Evolutionary conservation across 805 yeast genomes (phyloP).

Genomic region (Diddensiella santjacobensis): DNA sequence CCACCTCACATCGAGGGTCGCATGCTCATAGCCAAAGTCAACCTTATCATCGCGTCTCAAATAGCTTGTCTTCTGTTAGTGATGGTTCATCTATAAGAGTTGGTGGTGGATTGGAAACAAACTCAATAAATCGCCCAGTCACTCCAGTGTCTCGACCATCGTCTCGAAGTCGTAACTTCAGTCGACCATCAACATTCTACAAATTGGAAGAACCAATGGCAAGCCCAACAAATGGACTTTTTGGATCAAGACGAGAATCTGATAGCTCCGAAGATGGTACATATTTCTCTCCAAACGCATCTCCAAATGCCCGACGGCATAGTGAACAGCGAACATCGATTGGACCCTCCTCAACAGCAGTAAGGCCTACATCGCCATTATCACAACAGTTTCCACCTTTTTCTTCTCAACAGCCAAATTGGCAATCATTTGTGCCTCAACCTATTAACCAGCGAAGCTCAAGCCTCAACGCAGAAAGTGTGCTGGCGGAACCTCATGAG

Average conservation of each 20-base stretch:
- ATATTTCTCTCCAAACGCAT: constrained; percentile 6
- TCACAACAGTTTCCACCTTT: constrained; percentile 3
- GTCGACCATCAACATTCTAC: constrained; percentile 24
- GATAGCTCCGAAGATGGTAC: constrained; percentile 5
- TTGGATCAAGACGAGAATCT: neutral
- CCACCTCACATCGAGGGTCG: constrained; percentile 1
- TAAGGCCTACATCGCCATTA: neutral
- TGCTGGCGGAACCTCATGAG: too few relatives aligned
- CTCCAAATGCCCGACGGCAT: constrained; percentile 2
- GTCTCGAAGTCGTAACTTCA: constrained; percentile 21
- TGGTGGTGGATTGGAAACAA: neutral
- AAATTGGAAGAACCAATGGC: constrained; percentile 10
- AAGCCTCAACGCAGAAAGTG: neutral
- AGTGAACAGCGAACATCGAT: neutral
- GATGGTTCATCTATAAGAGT: neutral
- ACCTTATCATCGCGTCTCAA: neutral
- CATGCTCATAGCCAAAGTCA: constrained; percentile 5
- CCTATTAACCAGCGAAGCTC: neutral
- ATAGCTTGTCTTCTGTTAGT: neutral
- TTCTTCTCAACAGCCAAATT: constrained; percentile 5
- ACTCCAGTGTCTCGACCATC: constrained; percentile 12
- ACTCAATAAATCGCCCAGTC: constrained; percentile 1
- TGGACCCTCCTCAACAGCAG: constrained; percentile 1
- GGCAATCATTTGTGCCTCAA: constrained; percentile 11
- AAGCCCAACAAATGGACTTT: neutral